Base-by-base conservation (phyloP, 805 yeast species). In the Saturnispora besseyi region DNA sequence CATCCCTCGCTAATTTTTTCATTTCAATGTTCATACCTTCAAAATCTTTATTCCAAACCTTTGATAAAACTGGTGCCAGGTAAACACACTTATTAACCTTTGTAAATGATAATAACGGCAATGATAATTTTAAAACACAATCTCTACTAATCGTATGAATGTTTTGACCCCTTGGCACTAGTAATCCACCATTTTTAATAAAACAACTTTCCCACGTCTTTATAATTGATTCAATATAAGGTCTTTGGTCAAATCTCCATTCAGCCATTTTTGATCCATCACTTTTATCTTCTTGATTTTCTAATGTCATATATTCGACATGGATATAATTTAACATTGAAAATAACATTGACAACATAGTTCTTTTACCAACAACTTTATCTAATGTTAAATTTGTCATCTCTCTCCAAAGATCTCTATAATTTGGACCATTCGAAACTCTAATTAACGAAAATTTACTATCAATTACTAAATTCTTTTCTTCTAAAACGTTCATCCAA, bases 1-100 rank as follows among this genome's bases (percentile, higher is more conserved):
- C 74, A 59, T 84, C 82, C 41, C 67, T 65, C 45, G 72, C 67
- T 41, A 82, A 62, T 31, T 63, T 63, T 51, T 73, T 69, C 51
- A 83, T 66, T 42, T 72, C 72, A 7, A 60, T 55, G 56, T 81
- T 82, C 88, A 85, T 81, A 0, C 73, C 77, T 13, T 62, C 69
- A 87, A 89, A 84, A 62, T 85, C 82, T 57, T 82, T 79, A 48
- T 68, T 60, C 76, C 88, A 78, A 5, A 83, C 78, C 41, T 73
- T 72, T 49, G 74, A 71, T 60, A 84, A 70, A 6, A 83, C 73
- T 3, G 85, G 81, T 0, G 87, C 76, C 44, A 84, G 60, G 58
- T 79, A 73, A 31, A 84, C 66, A 59, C 84, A 76, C 52, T 82
- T 72, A 54, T 86, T 72, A 44, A 85, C 81, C 59, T 81, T 82